These are phyloP conservation scores for Fusarium multiceps DNA, from an alignment of 2,329 filamentous ascomycete species.

Conservation along the genomic window DNA sequence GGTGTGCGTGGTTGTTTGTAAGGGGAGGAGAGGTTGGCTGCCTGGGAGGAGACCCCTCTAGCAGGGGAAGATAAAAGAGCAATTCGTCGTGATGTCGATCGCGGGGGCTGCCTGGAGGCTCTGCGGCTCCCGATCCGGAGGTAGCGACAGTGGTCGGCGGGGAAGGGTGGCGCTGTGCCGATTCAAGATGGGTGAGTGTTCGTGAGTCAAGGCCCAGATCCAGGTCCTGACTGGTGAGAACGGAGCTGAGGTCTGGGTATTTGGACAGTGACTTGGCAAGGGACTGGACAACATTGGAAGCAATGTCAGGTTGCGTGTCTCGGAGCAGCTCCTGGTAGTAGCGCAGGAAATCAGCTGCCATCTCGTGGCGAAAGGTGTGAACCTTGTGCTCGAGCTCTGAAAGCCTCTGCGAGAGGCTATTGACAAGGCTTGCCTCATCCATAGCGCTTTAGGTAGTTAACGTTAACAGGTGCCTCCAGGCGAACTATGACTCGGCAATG, in stretches of 20 bases:
- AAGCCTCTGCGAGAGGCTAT: slow-evolving; percentile 65
- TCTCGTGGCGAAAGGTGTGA: slow-evolving; percentile 65
- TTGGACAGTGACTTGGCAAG: slow-evolving; percentile 58
- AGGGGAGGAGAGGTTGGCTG: slow-evolving; percentile 37
- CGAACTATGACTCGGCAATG: slow-evolving; percentile 48
- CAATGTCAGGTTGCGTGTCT: slow-evolving; percentile 59
- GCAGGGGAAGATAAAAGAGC: slow-evolving; percentile 72
- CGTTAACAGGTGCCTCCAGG: slow-evolving; percentile 48
- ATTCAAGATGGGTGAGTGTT: slow-evolving; percentile 46
- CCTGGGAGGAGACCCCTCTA: slow-evolving; percentile 58
- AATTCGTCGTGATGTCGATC: slow-evolving; percentile 70
- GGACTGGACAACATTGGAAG: slow-evolving; percentile 58
- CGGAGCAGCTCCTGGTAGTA: slow-evolving; percentile 64
- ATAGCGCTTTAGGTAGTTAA: slow-evolving; percentile 44
- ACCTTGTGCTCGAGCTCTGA: slow-evolving; percentile 68
- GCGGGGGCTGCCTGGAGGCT: slow-evolving; percentile 58
- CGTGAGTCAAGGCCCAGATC: slow-evolving; percentile 53
- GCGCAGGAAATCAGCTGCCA: slow-evolving; percentile 67
- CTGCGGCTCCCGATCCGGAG: slow-evolving; percentile 46
- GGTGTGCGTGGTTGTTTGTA: slow-evolving; percentile 31
- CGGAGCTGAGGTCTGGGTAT: slow-evolving; percentile 59
- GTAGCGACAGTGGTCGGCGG: slow-evolving; percentile 45
- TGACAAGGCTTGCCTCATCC: slow-evolving; percentile 60
- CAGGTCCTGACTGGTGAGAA: slow-evolving; percentile 51
- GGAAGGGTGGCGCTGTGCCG: slow-evolving; percentile 49